A percentile compares a stretch with the other conserved stretches of the same genome.
Conservation (phyloP, 495 filamentous ascomycete genomes). For the Aspergillus cavernicola region DNA sequence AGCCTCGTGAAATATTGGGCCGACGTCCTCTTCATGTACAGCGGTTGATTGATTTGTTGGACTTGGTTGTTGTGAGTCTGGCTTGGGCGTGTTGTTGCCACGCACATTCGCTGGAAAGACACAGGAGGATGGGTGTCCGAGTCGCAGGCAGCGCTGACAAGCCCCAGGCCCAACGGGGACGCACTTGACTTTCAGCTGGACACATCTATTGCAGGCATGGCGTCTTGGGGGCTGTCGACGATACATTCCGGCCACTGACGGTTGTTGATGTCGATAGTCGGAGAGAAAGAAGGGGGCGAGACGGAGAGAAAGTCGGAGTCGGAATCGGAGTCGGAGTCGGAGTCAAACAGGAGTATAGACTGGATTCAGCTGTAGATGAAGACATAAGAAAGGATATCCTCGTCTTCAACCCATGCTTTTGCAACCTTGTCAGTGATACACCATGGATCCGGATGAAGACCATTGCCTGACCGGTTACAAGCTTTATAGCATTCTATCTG, state of each 20-base stretch:
- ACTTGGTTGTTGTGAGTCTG: background rate
- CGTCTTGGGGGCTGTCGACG: background rate
- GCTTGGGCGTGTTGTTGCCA: background rate
- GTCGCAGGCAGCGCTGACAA: constrained; percentile 6
- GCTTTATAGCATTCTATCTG: too few species aligned
- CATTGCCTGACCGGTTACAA: too few species aligned
- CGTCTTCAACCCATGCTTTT: too few species aligned
- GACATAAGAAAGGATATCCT: too few species aligned
- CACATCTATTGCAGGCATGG: constrained; percentile 3
- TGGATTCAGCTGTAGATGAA: too few species aligned
- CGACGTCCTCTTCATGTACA: too few species aligned
- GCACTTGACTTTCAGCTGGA: constrained; percentile 7
- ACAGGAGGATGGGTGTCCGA: background rate
- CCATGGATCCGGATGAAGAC: too few species aligned
- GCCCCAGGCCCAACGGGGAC: background rate
- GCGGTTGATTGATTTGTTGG: background rate
- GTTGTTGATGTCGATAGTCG: background rate
- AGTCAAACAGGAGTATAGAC: too few species aligned
- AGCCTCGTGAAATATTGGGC: too few species aligned
- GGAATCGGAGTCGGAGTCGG: too few species aligned
- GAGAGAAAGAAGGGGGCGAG: background rate
- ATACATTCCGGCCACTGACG: background rate
- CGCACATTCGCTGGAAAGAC: background rate
- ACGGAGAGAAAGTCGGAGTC: background rate
- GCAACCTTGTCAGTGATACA: too few species aligned